Conservation (phyloP, 805 yeast species). For the Maudiozyma serrabonitensis region DNA sequence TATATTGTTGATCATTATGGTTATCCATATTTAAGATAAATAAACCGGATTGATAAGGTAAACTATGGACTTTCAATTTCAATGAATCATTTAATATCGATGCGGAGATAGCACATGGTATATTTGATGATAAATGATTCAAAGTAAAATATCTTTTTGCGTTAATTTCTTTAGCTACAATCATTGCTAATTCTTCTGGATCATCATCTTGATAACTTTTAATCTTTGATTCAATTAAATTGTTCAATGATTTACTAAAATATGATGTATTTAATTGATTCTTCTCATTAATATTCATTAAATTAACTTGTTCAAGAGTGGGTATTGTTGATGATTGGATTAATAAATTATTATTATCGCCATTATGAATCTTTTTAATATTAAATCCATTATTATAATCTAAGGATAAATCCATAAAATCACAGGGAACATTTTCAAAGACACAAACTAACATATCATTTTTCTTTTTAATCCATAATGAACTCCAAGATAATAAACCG, state of each 20-base stretch:
- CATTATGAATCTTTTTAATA: constrained; percentile 12
- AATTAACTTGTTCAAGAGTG: not conserved
- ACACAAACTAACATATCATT: constrained; percentile 64
- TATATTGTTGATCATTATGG: constrained; percentile 19
- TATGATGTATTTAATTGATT: not conserved
- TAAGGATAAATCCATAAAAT: constrained; percentile 45
- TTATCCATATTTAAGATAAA: constrained; percentile 38
- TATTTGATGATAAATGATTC: constrained; percentile 35
- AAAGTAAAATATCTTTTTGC: constrained; percentile 55
- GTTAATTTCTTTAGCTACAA: constrained; percentile 39
- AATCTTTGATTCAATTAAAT: constrained; percentile 14
- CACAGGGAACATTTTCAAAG: constrained; percentile 72
- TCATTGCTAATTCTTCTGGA: constrained; percentile 25
- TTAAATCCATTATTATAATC: constrained; percentile 21
- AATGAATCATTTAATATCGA: constrained; percentile 40
- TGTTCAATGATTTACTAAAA: constrained; percentile 19
- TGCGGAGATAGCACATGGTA: constrained; percentile 70
- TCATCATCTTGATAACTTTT: constrained; percentile 7
- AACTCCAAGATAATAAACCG: constrained; percentile 3
- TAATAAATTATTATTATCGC: constrained; percentile 3
- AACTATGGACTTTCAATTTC: constrained; percentile 59
- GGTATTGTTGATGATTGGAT: not conserved
- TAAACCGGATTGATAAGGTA: constrained; percentile 82
- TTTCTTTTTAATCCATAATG: constrained; percentile 66
- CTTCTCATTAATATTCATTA: constrained; percentile 7